Evolutionary conservation across 139 green algal genomes (phyloP).

Genomic region (Diplosphaera chodatii): DNA sequence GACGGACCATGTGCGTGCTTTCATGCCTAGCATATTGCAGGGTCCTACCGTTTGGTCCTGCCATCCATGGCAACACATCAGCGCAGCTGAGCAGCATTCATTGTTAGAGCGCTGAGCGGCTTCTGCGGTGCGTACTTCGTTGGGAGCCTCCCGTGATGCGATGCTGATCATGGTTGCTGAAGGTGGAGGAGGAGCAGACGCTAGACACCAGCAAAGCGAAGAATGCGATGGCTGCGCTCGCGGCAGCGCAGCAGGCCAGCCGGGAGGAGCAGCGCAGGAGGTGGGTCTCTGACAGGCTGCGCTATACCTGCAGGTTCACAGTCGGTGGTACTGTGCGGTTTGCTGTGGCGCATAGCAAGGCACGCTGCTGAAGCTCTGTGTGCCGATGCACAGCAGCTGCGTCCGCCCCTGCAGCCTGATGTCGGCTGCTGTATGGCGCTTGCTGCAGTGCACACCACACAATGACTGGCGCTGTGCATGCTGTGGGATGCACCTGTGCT

Average conservation of each 20-base stretch:
- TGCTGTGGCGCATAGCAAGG: no score
- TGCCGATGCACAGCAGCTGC: no score
- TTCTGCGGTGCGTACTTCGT: background rate
- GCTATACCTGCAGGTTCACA: background rate
- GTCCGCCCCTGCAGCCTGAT: no score
- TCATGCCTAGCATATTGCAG: background rate
- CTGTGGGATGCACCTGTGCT: no score
- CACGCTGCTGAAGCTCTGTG: no score
- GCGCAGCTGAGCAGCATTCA: slow-evolving; percentile 2
- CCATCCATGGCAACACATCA: slow-evolving; percentile 19
- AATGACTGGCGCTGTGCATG: no score
- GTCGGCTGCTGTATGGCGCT: no score
- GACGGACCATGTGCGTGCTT: slow-evolving; percentile 1
- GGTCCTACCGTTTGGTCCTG: slow-evolving; percentile 6
- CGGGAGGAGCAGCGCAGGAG: slow-evolving; percentile 44
- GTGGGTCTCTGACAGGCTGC: slow-evolving; percentile 2
- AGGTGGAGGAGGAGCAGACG: slow-evolving; percentile 26
- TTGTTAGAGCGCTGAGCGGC: background rate
- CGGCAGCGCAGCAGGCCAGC: slow-evolving; percentile 47
- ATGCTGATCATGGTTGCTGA: background rate
- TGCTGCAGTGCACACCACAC: no score
- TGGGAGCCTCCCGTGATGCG: background rate
- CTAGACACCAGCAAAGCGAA: slow-evolving; percentile 36
- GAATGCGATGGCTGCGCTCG: slow-evolving; percentile 59
- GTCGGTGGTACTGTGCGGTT: background rate